phyloP scores from a whole-genome alignment of 176 grass and related monocot genomes.

The Lolium rigidum region DNA sequence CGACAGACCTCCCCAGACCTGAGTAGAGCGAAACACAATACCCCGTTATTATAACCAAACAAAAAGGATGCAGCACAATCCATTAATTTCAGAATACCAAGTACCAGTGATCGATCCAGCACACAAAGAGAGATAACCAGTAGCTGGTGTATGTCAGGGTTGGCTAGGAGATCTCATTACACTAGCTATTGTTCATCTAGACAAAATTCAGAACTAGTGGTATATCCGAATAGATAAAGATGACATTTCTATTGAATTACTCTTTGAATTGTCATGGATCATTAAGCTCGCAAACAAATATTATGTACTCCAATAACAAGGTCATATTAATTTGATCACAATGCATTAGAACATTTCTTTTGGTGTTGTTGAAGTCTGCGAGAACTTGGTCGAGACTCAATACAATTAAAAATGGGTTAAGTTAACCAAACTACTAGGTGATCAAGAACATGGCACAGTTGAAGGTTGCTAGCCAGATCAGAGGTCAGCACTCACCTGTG shows the following conservation, averaged over 20 bases:
- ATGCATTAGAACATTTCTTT: background rate
- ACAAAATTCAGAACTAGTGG: background rate
- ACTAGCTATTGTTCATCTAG: background rate
- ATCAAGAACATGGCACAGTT: background rate
- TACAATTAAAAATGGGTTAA: no score
- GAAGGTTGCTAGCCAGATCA: conserved; percentile 33
- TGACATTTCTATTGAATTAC: background rate
- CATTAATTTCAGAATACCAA: no score
- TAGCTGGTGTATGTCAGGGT: no score
- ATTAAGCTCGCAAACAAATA: background rate
- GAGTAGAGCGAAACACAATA: background rate
- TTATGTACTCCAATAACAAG: background rate
- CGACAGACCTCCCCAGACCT: conserved; percentile 76
- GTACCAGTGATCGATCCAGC: no score
- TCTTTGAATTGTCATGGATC: no score
- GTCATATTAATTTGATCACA: background rate
- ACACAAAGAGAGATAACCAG: no score
- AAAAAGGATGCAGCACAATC: no score
- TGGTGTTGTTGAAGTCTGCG: background rate
- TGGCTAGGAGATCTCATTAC: no score
- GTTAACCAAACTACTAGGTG: background rate
- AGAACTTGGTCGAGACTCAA: no score
- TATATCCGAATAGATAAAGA: background rate
- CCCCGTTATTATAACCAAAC: background rate
- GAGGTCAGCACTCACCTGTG: no score